Percentiles rank a stretch among this genome's conserved stretches.
phyloP scores from a whole-genome alignment of 306 rosid species.

The Ormosia semicastrata region DNA sequence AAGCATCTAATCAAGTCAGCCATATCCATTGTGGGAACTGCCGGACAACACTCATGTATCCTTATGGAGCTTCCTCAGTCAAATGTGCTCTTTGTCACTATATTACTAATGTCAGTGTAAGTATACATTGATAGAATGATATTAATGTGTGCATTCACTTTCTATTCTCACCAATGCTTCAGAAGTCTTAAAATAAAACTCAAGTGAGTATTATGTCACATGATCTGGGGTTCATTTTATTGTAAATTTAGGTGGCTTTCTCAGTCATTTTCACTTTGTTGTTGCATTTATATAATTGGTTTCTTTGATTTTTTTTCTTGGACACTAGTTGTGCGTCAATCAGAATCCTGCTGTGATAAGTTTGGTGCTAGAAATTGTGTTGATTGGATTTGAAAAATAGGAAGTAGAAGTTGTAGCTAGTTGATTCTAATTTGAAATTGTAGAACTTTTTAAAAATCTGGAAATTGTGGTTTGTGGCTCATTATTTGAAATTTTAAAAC shows the following conservation, averaged over 20 bases:
- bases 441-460: neutral
- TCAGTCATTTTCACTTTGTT: neutral
- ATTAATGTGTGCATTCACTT: neutral
- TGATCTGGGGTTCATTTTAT: neutral
- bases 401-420: neutral
- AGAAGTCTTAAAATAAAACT: neutral
- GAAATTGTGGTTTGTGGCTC: neutral
- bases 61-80: conserved; percentile 81
- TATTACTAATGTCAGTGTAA: conserved; percentile 67
- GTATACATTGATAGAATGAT: conserved; percentile 24
- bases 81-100: conserved; percentile 75
- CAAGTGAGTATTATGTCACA: neutral
- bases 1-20: conserved; percentile 55
- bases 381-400: neutral
- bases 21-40: conserved; percentile 74
- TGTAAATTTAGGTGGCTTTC: neutral
- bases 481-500: neutral
- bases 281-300: neutral
- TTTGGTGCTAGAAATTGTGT: neutral
- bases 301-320: neutral
- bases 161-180: neutral
- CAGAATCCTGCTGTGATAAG: neutral
- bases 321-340: neutral
- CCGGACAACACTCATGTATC: conserved; percentile 68
- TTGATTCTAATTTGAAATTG: neutral